phyloP scores from a whole-genome alignment of 75 land plant genomes.

The Picea glauca region DNA sequence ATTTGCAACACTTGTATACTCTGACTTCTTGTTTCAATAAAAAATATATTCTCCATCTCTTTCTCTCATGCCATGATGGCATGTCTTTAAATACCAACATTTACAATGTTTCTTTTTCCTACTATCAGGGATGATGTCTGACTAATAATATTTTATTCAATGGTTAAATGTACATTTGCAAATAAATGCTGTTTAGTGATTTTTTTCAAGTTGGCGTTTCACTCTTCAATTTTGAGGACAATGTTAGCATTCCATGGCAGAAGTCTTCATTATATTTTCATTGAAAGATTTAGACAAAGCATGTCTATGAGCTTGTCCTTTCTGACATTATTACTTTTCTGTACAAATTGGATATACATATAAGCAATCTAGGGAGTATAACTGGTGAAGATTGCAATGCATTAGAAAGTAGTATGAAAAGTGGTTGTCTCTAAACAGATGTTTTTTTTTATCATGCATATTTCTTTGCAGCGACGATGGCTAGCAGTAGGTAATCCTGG shows the following conservation, averaged over 20 bases:
- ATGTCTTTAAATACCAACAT: too few species aligned
- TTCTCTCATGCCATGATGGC: too few species aligned
- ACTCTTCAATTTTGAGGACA: not conserved
- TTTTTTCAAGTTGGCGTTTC: not conserved
- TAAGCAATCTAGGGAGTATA: not conserved
- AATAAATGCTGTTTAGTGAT: too few species aligned
- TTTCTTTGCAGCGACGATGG: conserved; percentile 64
- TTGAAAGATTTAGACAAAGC: not conserved
- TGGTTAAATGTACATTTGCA: too few species aligned
- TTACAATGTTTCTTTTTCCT: too few species aligned
- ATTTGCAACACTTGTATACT: too few species aligned
- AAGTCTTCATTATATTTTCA: not conserved
- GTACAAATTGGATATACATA: too few species aligned
- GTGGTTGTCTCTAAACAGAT: not conserved
- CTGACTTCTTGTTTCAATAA: too few species aligned
- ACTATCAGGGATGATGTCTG: too few species aligned
- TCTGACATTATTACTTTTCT: not conserved
- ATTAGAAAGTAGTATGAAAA: not conserved
- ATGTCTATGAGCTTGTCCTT: not conserved
- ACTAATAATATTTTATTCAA: too few species aligned
- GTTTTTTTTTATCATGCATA: not conserved
- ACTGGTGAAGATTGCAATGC: not conserved
- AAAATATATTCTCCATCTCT: too few species aligned
- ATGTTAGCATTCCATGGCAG: not conserved
- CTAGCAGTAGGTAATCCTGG: conserved; percentile 67